Percentiles rank a stretch among this genome's conserved stretches.
phyloP scores from a whole-genome alignment of 768 basidiomycete species.

The Multifurca ochricompacta region DNA sequence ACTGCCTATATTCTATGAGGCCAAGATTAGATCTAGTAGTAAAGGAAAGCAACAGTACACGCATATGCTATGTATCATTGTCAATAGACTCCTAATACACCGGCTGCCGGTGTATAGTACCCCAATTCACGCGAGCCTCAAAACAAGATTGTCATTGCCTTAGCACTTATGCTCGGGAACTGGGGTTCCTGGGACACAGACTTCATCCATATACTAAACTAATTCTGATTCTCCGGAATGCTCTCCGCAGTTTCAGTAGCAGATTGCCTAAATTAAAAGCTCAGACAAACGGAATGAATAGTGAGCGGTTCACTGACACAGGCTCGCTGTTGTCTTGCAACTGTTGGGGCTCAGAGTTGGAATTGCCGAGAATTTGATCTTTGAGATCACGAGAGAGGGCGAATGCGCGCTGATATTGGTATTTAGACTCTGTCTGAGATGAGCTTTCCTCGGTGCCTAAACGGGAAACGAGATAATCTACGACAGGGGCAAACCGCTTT shows the following conservation, averaged over 20 bases:
- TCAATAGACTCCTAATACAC: too few species aligned
- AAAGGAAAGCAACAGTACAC: too few species aligned
- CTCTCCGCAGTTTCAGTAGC: constrained; percentile 60
- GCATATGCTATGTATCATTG: too few species aligned
- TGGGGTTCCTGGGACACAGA: too few species aligned
- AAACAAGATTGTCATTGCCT: too few species aligned
- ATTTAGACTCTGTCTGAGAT: constrained; percentile 47
- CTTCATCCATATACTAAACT: too few species aligned
- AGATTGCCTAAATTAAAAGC: constrained; percentile 42
- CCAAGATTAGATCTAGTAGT: too few species aligned
- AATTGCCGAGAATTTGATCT: constrained; percentile 56
- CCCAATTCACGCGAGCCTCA: too few species aligned
- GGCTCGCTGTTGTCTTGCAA: constrained; percentile 57
- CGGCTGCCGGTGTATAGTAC: too few species aligned
- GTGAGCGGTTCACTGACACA: constrained; percentile 38
- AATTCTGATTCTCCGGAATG: too few species aligned
- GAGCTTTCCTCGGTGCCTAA: constrained; percentile 43
- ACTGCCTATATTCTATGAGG: too few species aligned
- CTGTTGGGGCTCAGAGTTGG: constrained; percentile 64
- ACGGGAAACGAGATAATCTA: constrained; percentile 50
- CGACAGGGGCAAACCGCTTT: constrained; percentile 65
- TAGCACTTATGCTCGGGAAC: too few species aligned
- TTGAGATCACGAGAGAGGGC: constrained; percentile 56
- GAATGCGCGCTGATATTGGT: constrained; percentile 71
- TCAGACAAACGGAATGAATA: background rate